phyloP scores from a whole-genome alignment of 2,329 filamentous ascomycete species.

The Claviceps africana region DNA sequence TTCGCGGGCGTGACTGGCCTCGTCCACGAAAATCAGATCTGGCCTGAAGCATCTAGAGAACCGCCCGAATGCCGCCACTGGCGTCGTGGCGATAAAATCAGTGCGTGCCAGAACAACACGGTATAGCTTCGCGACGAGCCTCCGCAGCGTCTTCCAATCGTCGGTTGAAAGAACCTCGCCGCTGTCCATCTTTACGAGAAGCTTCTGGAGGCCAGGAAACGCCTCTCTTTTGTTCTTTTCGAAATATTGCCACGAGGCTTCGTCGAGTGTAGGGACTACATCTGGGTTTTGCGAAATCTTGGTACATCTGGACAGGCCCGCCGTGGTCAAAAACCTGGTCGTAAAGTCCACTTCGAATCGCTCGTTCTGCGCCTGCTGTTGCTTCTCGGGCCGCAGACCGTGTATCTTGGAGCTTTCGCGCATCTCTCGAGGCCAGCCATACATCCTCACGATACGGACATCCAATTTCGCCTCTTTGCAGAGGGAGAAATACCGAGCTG shows the following conservation, averaged over 20 bases:
- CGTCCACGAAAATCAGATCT: slow-evolving; percentile 75
- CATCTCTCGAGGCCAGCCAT: slow-evolving; percentile 26
- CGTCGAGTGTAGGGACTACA: slow-evolving; percentile 26
- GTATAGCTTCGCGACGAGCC: slow-evolving; percentile 23
- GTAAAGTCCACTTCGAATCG: slow-evolving; percentile 18
- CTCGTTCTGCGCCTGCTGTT: not conserved
- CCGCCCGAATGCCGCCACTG: slow-evolving; percentile 25
- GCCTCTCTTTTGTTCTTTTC: slow-evolving; percentile 16
- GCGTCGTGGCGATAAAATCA: slow-evolving; percentile 33
- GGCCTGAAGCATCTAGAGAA: slow-evolving; percentile 50
- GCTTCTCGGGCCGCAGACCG: not conserved
- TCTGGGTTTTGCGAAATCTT: slow-evolving; percentile 7
- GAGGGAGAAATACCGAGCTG: slow-evolving; percentile 25
- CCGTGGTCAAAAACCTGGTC: slow-evolving; percentile 19
- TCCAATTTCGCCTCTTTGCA: slow-evolving; percentile 21
- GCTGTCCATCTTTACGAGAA: slow-evolving; percentile 21
- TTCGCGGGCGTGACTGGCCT: slow-evolving; percentile 36
- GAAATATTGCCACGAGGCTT: slow-evolving; percentile 28
- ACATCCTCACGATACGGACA: slow-evolving; percentile 24
- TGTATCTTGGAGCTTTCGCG: slow-evolving; percentile 18
- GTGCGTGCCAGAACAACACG: slow-evolving; percentile 21
- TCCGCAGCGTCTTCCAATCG: slow-evolving; percentile 18
- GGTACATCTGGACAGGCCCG: slow-evolving; percentile 10
- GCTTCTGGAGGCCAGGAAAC: slow-evolving; percentile 21
- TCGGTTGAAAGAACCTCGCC: slow-evolving; percentile 13